phyloP scores from a whole-genome alignment of 306 rosid genomes.

The Acacia crassicarpa region DNA sequence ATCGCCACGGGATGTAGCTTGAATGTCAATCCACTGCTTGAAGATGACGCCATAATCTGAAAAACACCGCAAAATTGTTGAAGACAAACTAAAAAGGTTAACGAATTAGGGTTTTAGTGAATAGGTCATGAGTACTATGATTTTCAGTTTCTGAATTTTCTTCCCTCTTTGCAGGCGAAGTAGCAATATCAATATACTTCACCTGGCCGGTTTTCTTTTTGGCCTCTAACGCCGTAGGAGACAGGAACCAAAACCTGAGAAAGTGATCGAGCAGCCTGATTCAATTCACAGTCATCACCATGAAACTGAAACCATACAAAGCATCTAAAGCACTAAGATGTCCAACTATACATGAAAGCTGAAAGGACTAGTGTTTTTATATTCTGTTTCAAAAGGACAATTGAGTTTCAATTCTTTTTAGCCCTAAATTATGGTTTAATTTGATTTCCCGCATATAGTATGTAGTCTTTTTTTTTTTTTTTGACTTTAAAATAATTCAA shows the following conservation, averaged over 20 bases:
- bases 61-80: not conserved
- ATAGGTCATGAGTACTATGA: not conserved
- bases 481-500: no score
- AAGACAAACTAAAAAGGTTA: slow-evolving; percentile 3
- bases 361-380: no score
- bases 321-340: no score
- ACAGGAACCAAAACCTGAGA: not conserved
- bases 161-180: not conserved
- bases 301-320: no score
- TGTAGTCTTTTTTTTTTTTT: no score
- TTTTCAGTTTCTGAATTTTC: not conserved
- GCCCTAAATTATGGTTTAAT: no score
- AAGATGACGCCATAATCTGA: slow-evolving; percentile 70
- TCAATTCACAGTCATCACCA: no score
- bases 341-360: no score
- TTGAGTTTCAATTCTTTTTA: no score
- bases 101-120: not conserved
- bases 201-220: not conserved
- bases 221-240: not conserved
- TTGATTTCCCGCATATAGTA: no score
- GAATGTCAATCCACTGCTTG: slow-evolving; percentile 97
- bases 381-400: no score
- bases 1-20: slow-evolving; percentile 94
- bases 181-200: not conserved
- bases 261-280: not conserved